Percentiles rank a stretch among this genome's conserved stretches.
Evolutionary conservation across 2,329 filamentous ascomycete genomes (phyloP).

Genomic region (Arthrobotrys entomopaga): DNA sequence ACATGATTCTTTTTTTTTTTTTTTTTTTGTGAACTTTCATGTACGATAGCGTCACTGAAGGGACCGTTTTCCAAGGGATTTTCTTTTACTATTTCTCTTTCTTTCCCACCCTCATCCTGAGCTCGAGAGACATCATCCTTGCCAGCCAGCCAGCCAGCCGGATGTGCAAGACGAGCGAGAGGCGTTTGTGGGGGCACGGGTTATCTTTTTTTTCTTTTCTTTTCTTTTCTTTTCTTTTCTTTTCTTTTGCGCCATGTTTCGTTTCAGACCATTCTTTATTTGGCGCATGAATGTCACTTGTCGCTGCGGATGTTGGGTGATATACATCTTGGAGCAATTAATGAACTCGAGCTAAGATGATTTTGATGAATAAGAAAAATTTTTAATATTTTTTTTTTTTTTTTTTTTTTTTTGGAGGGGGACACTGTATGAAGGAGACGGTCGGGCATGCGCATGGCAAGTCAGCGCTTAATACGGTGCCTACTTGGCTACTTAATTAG

Average conservation of each 20-base stretch:
- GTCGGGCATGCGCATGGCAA: not conserved
- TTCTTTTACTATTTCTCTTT: conserved; percentile 6
- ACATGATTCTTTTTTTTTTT: conserved; percentile 16
- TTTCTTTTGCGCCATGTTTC: conserved; percentile 1
- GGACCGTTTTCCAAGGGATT: not conserved
- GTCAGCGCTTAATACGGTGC: conserved; percentile 47
- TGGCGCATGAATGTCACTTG: conserved; percentile 17
- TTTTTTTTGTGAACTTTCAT: conserved; percentile 21
- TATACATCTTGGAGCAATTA: conserved; percentile 9
- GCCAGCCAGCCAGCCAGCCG: not conserved
- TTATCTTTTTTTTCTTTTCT: not conserved
- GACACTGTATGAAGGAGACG: no score
- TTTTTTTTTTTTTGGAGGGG: not conserved
- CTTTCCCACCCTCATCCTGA: not conserved
- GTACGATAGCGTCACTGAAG: conserved; percentile 42
- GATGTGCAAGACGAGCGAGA: not conserved
- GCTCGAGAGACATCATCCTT: not conserved
- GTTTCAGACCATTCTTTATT: not conserved
- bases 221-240: not conserved
- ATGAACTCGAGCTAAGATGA: no score
- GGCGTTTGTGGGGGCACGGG: not conserved
- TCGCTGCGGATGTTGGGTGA: not conserved
- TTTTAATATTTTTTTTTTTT: conserved; percentile 1
- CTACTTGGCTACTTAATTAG: no score
- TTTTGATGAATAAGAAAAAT: not conserved